Conservation (phyloP, 345 rosid species). For the Erodium maritimum region DNA sequence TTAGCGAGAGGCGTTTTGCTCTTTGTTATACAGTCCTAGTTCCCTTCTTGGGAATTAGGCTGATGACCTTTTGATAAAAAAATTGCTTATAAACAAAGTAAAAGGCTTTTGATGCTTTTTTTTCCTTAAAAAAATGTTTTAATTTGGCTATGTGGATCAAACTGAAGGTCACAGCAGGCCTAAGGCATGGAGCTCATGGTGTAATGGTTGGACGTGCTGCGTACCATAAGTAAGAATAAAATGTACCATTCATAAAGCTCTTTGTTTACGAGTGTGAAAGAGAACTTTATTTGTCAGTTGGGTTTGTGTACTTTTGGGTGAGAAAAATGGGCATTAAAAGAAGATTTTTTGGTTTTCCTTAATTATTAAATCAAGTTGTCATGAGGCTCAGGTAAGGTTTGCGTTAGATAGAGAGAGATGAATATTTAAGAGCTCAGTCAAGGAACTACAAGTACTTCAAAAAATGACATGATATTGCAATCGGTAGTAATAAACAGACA, state of each 20-base stretch:
- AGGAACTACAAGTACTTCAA: background rate
- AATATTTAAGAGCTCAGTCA: no score
- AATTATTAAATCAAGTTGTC: background rate
- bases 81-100: background rate
- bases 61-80: no score
- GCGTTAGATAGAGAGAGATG: no score
- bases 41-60: no score
- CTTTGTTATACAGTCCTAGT: no score
- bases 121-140: background rate
- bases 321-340: background rate
- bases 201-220: constrained; percentile 98
- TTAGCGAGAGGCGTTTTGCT: no score
- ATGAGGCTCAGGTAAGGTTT: background rate
- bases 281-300: background rate
- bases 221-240: constrained; percentile 57
- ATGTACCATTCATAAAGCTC: background rate
- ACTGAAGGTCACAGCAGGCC: constrained; percentile 62
- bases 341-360: background rate
- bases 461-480: background rate
- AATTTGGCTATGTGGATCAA: background rate
- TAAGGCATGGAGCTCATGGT: constrained; percentile 78
- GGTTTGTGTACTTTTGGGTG: background rate
- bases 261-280: background rate
- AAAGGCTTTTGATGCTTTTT: background rate
- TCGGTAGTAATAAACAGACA: no score